A percentile compares a stretch with the other conserved stretches of the same genome.
These are phyloP conservation scores for Cucumis melo DNA, from an alignment of 306 rosid species.

Conservation along the genomic window DNA sequence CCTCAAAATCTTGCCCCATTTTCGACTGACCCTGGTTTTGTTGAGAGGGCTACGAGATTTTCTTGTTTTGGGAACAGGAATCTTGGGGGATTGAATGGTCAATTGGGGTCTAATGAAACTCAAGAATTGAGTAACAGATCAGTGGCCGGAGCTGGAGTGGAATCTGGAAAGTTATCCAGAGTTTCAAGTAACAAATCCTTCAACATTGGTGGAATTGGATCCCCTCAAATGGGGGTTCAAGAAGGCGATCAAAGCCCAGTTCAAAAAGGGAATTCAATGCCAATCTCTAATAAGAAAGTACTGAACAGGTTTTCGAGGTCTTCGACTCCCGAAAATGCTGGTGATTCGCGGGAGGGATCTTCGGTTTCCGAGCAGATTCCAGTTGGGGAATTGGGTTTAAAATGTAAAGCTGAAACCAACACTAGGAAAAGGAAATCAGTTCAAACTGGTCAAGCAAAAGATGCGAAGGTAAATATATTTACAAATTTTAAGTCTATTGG, in stretches of 20 bases:
- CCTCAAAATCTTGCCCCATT: constrained; percentile 28
- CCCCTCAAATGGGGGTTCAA: constrained; percentile 15
- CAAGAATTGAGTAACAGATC: constrained; percentile 21
- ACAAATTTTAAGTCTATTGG: not conserved
- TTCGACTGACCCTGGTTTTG: constrained; percentile 40
- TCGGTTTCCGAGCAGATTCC: constrained; percentile 45
- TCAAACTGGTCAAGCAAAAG: constrained; percentile 31
- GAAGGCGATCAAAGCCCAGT: constrained; percentile 12
- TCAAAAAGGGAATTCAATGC: constrained; percentile 5
- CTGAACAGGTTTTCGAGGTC: constrained; percentile 22
- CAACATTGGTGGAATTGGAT: not conserved
- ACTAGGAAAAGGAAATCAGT: constrained; percentile 30
- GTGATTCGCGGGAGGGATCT: constrained; percentile 43
- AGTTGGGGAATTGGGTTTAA: constrained; percentile 19
- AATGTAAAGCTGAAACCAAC: constrained; percentile 16
- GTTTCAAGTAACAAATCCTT: constrained; percentile 21
- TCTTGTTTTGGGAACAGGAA: constrained; percentile 26
- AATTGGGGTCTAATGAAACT: constrained; percentile 19
- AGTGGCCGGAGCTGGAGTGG: constrained; percentile 15
- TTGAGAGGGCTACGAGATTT: constrained; percentile 38
- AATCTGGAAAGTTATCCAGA: constrained; percentile 19
- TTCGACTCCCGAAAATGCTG: constrained; percentile 34
- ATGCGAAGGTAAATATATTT: constrained; percentile 24
- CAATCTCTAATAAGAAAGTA: constrained; percentile 16
- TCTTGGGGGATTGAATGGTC: constrained; percentile 13